Evolutionary conservation across 768 basidiomycete species (phyloP), one percentile per base, ranked within the genome.

Genomic region (Rhodotorula kratochvilovae): DNA sequence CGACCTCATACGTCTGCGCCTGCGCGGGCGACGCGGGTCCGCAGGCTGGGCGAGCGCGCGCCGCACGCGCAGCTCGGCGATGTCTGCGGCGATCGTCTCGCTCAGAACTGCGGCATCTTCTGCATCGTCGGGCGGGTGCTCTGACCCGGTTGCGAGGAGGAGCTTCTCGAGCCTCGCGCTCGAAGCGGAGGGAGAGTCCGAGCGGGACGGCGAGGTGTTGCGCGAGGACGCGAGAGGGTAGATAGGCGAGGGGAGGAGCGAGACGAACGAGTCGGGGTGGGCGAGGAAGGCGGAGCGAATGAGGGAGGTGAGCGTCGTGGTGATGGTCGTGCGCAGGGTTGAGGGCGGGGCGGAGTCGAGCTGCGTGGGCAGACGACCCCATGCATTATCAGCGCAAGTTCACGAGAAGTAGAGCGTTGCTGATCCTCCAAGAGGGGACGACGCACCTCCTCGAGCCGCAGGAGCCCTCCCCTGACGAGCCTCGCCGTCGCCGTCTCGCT

Each of bases 231-330:
- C 27, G 12, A 55, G 54, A 16, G 70, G 51, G 36, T 63, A 71
- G 63, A 68, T 39, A 12, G 69, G 67, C 15, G 33, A 29, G 3
- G 73, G 69, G n/a, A 66, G 64, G 39, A 74, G 64, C 6, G 73
- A 53, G 48, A 55, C 60, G 64, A 74, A 74, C 7, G 73, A 66
- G 45, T 74, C 73, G 27, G 73, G 73, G 3, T 62, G 61, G 33
- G 69, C 59, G 63, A 68, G 63, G 60, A 74, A 74, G 33, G 64
- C 59, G 1, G 69, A 71, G n/a, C 67, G 66, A 29, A 74, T 39
- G 35, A 74, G 59, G 8, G 63, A 46, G 2, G 48, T 29, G 31
- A 73, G 55, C 12, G 67, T 58, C 0, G 8, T 5, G 12, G 2
- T 23, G 48, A 68, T 35, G 48, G 42, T 21, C 23, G 33, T 3